Evolutionary conservation across 2,329 filamentous ascomycete genomes (phyloP).

Genomic region (Fusarium agapanthi): DNA sequence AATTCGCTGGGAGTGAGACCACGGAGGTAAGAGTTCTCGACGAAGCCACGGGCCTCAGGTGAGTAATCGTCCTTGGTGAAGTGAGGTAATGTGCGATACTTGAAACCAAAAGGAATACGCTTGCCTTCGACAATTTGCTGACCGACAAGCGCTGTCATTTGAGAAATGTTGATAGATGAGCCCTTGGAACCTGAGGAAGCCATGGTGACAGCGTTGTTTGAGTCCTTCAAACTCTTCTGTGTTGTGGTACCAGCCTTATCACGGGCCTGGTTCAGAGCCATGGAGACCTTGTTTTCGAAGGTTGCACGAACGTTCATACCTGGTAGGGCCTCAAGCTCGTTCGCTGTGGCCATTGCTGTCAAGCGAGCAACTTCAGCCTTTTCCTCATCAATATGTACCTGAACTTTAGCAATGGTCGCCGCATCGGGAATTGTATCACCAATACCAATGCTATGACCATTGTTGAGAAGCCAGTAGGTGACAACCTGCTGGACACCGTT

Average conservation of each 20-base stretch:
- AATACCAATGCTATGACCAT: conserved; percentile 97
- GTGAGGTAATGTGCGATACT: conserved; percentile 94
- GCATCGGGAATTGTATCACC: conserved; percentile 96
- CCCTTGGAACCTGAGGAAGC: conserved; percentile 97
- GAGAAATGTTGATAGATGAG: conserved; percentile 98
- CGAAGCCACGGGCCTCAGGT: conserved; percentile 94
- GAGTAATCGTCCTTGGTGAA: conserved; percentile 99
- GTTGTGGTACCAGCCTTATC: conserved; percentile 94
- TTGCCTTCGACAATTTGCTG: conserved; percentile 99
- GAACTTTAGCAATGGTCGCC: conserved; percentile 83
- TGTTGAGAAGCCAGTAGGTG: conserved; percentile 96
- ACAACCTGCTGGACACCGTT: conserved; percentile 95
- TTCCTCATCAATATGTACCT: conserved; percentile 80
- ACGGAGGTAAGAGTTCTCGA: conserved; percentile 98
- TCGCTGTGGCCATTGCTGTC: conserved; percentile 81
- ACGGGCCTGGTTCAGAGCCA: conserved; percentile 92
- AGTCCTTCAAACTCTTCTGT: conserved; percentile 90
- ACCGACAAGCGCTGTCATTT: conserved; percentile 98
- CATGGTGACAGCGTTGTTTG: conserved; percentile 98
- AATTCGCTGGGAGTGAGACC: conserved; percentile 95
- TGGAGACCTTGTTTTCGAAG: conserved; percentile 96
- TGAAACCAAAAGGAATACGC: conserved; percentile 99
- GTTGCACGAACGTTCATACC: conserved; percentile 99
- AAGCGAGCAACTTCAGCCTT: conserved; percentile 83
- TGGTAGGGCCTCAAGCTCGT: conserved; percentile 88